Conservation (phyloP, 768 basidiomycete genomes). For the Russula emetica region DNA sequence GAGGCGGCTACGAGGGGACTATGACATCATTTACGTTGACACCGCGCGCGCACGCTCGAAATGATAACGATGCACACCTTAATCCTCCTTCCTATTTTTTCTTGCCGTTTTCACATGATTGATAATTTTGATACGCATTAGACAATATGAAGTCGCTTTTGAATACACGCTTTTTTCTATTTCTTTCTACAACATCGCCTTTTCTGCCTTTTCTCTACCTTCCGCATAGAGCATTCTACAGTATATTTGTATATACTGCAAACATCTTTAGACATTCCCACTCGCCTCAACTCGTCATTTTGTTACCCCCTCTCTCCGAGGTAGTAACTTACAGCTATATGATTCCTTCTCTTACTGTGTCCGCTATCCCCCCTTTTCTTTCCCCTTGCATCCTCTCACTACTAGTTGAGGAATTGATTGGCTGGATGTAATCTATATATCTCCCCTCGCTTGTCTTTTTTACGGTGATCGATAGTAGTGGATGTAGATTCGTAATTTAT, state of each 20-base stretch:
- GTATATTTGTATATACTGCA: conserved; percentile 20
- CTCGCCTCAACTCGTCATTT: conserved; percentile 9
- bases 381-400: background rate
- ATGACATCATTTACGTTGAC: conserved; percentile 16
- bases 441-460: conserved; percentile 2
- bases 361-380: background rate
- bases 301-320: conserved; percentile 1
- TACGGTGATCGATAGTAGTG: conserved; percentile 11
- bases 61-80: background rate
- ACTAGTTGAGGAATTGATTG: conserved; percentile 8
- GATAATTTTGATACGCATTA: background rate
- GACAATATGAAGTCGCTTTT: conserved; percentile 7
- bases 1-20: conserved; percentile 30
- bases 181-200: background rate
- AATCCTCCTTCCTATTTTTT: background rate
- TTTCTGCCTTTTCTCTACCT: background rate
- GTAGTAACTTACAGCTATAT: conserved; percentile 8
- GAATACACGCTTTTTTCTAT: background rate
- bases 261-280: conserved; percentile 15
- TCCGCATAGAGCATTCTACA: conserved; percentile 14
- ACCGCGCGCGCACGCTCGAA: conserved; percentile 3
- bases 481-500: conserved; percentile 3
- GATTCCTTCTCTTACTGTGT: conserved; percentile 2
- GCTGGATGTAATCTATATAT: conserved; percentile 19
- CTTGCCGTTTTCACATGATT: background rate